These are phyloP conservation scores for Dictyophora rubrovolvata DNA, from an alignment of 768 basidiomycete genomes.

Conservation along the genomic window DNA sequence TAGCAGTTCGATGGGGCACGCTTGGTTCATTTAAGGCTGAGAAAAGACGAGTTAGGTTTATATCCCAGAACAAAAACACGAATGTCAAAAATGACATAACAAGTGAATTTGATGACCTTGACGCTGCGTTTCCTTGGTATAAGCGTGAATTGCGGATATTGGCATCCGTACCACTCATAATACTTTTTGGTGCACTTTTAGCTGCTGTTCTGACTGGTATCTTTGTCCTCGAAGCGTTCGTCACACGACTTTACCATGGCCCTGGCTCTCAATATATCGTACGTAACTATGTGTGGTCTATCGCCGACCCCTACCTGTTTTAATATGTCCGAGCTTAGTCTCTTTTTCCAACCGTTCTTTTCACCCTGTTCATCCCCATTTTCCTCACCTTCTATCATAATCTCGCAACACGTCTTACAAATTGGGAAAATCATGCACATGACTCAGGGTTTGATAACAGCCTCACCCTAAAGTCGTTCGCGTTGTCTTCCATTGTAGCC, in stretches of 20 bases:
- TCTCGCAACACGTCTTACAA: constrained; percentile 58
- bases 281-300: constrained; percentile 22
- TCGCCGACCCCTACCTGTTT: background rate
- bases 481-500: constrained; percentile 78
- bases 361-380: constrained; percentile 70
- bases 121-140: constrained; percentile 52
- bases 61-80: constrained; percentile 1
- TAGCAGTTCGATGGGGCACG: constrained; percentile 78
- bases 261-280: constrained; percentile 74
- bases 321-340: constrained; percentile 31
- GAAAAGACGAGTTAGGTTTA: constrained; percentile 39
- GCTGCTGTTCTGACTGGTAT: constrained; percentile 66
- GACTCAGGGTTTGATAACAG: constrained; percentile 67
- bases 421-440: constrained; percentile 89
- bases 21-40: constrained; percentile 71
- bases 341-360: constrained; percentile 75
- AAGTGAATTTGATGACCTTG: constrained; percentile 5
- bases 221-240: constrained; percentile 84
- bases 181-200: constrained; percentile 61
- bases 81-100: constrained; percentile 8
- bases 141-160: constrained; percentile 56
- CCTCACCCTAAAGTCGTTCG: constrained; percentile 85
- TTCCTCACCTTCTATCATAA: constrained; percentile 64
- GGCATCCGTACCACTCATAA: constrained; percentile 61
- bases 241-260: constrained; percentile 80